These are phyloP conservation scores for Fusarium citri DNA, from an alignment of 2,329 filamentous ascomycete species.

Conservation along the genomic window DNA sequence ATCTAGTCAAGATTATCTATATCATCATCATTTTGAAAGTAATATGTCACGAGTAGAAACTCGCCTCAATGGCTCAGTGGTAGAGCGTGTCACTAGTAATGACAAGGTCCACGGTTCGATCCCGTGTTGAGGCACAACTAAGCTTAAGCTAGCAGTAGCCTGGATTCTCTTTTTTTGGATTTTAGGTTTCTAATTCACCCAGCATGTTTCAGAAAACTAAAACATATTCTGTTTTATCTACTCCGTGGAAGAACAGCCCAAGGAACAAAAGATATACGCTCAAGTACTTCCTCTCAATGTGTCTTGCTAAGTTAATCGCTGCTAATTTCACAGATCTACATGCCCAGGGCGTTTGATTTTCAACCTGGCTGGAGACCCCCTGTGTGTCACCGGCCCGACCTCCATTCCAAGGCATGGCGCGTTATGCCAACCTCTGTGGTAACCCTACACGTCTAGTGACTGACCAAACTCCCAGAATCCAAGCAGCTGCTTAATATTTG, in stretches of 20 bases:
- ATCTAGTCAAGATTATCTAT: rapidly evolving
- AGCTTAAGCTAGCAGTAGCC: background rate
- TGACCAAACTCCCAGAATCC: conserved; percentile 3
- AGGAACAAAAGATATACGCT: background rate
- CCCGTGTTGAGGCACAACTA: background rate
- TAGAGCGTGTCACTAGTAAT: conserved; percentile 12
- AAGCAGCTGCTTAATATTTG: background rate
- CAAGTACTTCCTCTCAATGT: too few relatives aligned
- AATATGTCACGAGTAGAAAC: background rate
- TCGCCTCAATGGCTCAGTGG: conserved; percentile 4
- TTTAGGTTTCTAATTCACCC: rapidly evolving
- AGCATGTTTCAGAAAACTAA: background rate
- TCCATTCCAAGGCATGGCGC: background rate
- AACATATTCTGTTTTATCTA: background rate
- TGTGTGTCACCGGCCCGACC: background rate
- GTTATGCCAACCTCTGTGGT: background rate
- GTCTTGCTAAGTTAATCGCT: background rate
- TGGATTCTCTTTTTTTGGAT: rapidly evolving
- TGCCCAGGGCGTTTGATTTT: background rate
- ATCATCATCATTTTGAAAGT: rapidly evolving
- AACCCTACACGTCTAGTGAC: rapidly evolving
- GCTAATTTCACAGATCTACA: background rate
- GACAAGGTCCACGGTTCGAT: conserved; percentile 11
- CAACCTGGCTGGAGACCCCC: background rate
- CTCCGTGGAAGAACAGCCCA: rapidly evolving